A percentile compares a stretch with the other conserved stretches of the same genome.
These are phyloP conservation scores for Colletotrichum musae DNA, from an alignment of 2,329 filamentous ascomycete genomes.

Conservation along the genomic window DNA sequence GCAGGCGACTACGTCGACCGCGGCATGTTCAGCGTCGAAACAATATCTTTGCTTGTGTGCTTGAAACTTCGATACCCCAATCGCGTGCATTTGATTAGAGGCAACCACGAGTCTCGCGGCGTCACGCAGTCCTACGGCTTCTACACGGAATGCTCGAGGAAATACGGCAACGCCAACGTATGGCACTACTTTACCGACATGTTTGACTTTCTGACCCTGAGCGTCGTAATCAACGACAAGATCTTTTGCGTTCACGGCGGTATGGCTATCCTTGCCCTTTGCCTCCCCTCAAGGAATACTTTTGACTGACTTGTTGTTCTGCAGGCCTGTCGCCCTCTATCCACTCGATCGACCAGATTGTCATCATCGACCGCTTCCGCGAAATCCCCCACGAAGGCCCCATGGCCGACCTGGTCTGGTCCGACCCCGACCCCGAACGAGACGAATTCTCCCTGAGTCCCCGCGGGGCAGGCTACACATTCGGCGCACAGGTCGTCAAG, in stretches of 20 bases:
- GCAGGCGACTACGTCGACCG: conserved; percentile 97
- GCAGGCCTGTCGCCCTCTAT: conserved; percentile 89
- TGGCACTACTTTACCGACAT: conserved; percentile 99
- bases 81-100: conserved; percentile 94
- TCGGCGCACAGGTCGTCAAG: conserved; percentile 96
- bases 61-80: conserved; percentile 97
- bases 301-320: neutral
- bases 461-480: conserved; percentile 95
- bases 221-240: conserved; percentile 97
- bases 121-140: conserved; percentile 99
- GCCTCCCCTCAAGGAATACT: neutral
- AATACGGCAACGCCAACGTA: conserved; percentile 98
- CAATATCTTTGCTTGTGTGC: conserved; percentile 97
- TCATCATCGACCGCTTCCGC: conserved; percentile 98
- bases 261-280: conserved; percentile 48
- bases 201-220: conserved; percentile 98
- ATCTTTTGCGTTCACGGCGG: conserved; percentile 99
- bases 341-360: conserved; percentile 99
- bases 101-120: conserved; percentile 97
- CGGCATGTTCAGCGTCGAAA: conserved; percentile 98
- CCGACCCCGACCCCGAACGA: conserved; percentile 95
- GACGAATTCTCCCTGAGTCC: conserved; percentile 97
- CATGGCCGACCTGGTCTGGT: conserved; percentile 99
- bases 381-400: conserved; percentile 99
- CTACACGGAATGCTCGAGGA: conserved; percentile 97